Conservation (phyloP, 2,329 filamentous ascomycete species). For the Penicillium paneum region DNA sequence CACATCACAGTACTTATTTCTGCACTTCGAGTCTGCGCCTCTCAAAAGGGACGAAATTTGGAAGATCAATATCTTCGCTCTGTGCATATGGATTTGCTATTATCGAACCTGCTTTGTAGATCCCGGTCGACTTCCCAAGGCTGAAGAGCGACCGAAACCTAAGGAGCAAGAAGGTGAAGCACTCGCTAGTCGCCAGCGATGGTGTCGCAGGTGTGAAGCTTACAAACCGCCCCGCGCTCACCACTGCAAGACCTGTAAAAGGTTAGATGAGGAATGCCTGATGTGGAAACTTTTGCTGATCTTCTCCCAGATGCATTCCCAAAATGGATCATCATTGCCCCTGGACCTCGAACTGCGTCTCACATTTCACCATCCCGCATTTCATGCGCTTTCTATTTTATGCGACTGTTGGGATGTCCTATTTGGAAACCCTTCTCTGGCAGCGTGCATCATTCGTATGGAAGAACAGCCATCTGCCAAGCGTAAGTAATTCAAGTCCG, state of each 20-base stretch:
- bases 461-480: constrained; percentile 54
- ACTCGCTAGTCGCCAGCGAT: constrained; percentile 41
- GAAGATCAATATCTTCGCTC: constrained; percentile 54
- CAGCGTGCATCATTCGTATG: constrained; percentile 53
- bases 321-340: constrained; percentile 68
- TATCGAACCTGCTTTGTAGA: constrained; percentile 58
- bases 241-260: constrained; percentile 62
- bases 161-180: constrained; percentile 21
- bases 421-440: constrained; percentile 56
- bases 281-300: constrained; percentile 7
- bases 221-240: constrained; percentile 62
- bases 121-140: constrained; percentile 53
- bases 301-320: constrained; percentile 53
- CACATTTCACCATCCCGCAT: constrained; percentile 62
- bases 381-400: constrained; percentile 63
- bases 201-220: constrained; percentile 62
- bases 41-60: constrained; percentile 50
- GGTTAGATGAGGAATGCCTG: constrained; percentile 39
- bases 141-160: constrained; percentile 33
- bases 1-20: constrained; percentile 58
- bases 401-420: constrained; percentile 55
- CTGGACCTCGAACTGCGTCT: constrained; percentile 65
- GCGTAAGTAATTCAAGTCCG: constrained; percentile 46
- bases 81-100: constrained; percentile 58
- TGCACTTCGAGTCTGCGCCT: constrained; percentile 52